These are phyloP conservation scores for Candida schatavii DNA, from an alignment of 805 yeast genomes.

Conservation along the genomic window DNA sequence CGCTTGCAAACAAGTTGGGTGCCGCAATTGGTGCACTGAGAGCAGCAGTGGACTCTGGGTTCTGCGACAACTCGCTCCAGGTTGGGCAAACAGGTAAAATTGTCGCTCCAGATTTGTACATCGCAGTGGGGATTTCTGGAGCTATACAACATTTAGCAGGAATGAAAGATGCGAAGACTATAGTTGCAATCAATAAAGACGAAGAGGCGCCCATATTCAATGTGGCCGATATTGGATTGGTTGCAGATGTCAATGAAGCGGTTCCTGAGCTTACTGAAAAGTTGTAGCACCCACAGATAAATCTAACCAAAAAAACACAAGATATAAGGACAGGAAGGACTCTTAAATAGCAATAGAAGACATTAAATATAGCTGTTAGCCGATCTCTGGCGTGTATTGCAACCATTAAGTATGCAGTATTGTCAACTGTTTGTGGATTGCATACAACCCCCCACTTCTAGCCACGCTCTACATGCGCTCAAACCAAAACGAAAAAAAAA, in stretches of 20 bases:
- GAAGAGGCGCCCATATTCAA: constrained; percentile 93
- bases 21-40: constrained; percentile 98
- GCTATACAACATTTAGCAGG: constrained; percentile 99
- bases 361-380: too few relatives aligned
- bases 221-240: constrained; percentile 84
- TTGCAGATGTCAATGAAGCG: constrained; percentile 81
- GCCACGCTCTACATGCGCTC: too few relatives aligned
- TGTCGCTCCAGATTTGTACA: constrained; percentile 91
- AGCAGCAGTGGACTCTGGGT: constrained; percentile 97
- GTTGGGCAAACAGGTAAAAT: constrained; percentile 98
- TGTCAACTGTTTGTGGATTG: too few relatives aligned
- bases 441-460: too few relatives aligned
- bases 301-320: neutral
- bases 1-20: constrained; percentile 76
- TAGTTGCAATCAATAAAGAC: constrained; percentile 93
- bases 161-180: constrained; percentile 92
- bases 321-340: too few relatives aligned
- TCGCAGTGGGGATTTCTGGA: constrained; percentile 94
- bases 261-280: constrained; percentile 90
- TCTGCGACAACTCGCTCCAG: constrained; percentile 92
- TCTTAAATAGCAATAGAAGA: too few relatives aligned
- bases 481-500: too few relatives aligned
- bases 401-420: too few relatives aligned
- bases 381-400: too few relatives aligned
- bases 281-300: constrained; percentile 29